These are phyloP conservation scores for Candida sojae DNA, from an alignment of 1,139 yeast genomes.

Conservation along the genomic window DNA sequence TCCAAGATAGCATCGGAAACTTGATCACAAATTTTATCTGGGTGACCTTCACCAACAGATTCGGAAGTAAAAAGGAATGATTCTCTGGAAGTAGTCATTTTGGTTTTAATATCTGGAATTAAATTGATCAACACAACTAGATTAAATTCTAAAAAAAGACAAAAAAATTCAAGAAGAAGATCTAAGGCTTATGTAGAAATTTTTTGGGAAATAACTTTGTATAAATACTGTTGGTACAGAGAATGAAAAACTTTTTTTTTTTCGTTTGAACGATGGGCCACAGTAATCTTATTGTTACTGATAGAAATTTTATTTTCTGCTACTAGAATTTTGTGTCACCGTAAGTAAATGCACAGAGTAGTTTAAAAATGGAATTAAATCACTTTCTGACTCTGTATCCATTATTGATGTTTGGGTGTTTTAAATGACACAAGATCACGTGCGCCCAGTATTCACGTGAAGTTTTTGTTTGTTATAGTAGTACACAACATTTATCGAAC, in stretches of 20 bases:
- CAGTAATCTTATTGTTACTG: background rate
- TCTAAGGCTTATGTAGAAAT: background rate
- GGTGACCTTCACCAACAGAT: constrained; percentile 99
- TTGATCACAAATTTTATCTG: constrained; percentile 99
- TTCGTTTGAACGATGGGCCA: constrained; percentile 5
- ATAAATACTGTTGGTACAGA: background rate
- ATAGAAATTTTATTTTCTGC: background rate
- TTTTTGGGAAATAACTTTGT: constrained; percentile 2
- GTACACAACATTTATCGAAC: background rate
- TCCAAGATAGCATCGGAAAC: constrained; percentile 98
- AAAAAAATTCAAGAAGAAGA: background rate
- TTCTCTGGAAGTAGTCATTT: constrained; percentile 28
- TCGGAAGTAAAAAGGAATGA: constrained; percentile 87
- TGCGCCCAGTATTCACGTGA: background rate
- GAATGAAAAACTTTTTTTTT: constrained; percentile 2
- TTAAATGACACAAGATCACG: constrained; percentile 10
- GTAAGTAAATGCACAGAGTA: background rate
- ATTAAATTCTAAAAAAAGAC: constrained; percentile 1
- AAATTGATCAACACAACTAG: constrained; percentile 2
- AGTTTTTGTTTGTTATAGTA: background rate
- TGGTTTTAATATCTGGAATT: background rate
- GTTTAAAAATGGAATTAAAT: background rate
- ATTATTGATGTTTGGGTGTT: constrained; percentile 7
- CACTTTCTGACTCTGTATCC: constrained; percentile 6
- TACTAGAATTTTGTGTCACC: background rate